Evolutionary conservation across 129 eudicot genomes (phyloP), one percentile per base, ranked within the genome.

Genomic region (Escallonia herrerae): DNA sequence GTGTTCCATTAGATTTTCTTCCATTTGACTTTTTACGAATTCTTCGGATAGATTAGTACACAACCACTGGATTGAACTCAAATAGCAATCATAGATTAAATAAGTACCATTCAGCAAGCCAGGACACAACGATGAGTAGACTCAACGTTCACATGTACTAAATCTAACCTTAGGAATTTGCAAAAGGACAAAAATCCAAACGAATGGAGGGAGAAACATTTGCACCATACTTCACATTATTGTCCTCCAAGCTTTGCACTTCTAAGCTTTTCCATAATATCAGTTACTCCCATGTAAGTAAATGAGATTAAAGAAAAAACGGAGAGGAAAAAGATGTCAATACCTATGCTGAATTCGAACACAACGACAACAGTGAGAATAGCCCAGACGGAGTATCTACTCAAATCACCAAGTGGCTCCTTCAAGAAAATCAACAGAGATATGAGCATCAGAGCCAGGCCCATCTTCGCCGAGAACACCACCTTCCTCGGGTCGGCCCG

Each of bases 311-410:
- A 39, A 55, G 12, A 12, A 66, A 11, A 7, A 6, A 56, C n/a
- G 13, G n/a, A 15, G 56, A 43, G 2, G 12, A 33, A 39, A 15
- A 43, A 38, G 2, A 64, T 52, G 49, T 13, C 55, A n/a, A 63
- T 15, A 86, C 95, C 95, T 63, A 86, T 78, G 43, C 87, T 83
- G 84, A 80, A 86, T 54, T 86, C 95, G 65, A 83, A 86, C 15
- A 83, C 83, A 40, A 86, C 87, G 7, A 86, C 90, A 69, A 86
- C 95, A 60, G 95, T 80, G 54, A 86, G 90, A 22, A 83, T 78
- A 70, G 87, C 95, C 95, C 95, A 86, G 43, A 80, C 80, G 60
- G 81, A 83, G 44, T 72, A 83, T 38, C 72, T 74, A 64, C 84
- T 71, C 12, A 83, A 74, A 56, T 80, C 89, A 9, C 79, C 73